Evolutionary conservation across 352 stramenopile genomes (phyloP), one percentile per base, ranked within the genome.

Genomic region (Pythium folliculosum): DNA sequence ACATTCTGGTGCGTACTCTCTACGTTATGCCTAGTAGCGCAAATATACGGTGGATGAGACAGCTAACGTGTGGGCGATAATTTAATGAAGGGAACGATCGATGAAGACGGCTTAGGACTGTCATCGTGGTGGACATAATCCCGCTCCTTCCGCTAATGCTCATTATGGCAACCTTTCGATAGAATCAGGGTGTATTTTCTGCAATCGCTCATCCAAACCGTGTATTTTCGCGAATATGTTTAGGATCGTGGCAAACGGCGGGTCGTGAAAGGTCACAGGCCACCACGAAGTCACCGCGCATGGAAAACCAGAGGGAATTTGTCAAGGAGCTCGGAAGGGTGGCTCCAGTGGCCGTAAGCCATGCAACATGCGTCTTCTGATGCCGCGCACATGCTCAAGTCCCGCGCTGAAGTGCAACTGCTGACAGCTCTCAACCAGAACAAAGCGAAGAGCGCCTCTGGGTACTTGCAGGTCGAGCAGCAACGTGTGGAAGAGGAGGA

Each of bases 81-180:
- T 47, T 19, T 27, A 51, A 53, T 45, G 3, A 32, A 95, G 86
- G 87, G 87, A 56, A 94, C 87, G n/a, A 95, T 95, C 50, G 87
- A 95, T 66, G 87, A 95, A 74, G 87, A 95, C 59, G 87, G 87
- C 16, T 67, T 95, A 22, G 87, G 87, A 1, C 73, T 95, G 22
- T 90, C 87, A 19, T 95, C 87, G 68, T 95, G 87, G 87, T 95
- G 87, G 87, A 77, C 63, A 70, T 73, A 63, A 43, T 22, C 51
- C 35, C 5, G 3, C 3, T 55, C 5, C 7, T 5, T 38, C 5
- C 5, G 32, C 0, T 6, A 12, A 2, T 48, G 30, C 19, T 40
- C 50, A 43, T 60, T n/a, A 51, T 38, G 44, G 8, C 55, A 25
- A 40, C 38, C 32, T 53, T 43, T 59, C 45, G 16, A 48, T 48